Percentiles rank a stretch among this genome's conserved stretches.
Evolutionary conservation across 2,329 filamentous ascomycete genomes (phyloP).

Genomic region (Verticillium longisporum): DNA sequence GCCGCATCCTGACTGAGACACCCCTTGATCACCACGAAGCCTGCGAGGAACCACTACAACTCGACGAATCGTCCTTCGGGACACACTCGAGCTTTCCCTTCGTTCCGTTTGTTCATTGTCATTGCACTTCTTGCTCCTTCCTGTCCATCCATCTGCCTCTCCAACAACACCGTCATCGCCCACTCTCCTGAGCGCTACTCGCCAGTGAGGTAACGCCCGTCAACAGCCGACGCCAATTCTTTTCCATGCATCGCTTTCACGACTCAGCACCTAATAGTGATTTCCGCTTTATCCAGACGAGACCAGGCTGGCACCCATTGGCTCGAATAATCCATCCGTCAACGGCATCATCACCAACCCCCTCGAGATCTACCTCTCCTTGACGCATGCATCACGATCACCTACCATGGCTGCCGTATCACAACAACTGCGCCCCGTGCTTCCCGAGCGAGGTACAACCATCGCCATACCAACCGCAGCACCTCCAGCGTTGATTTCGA

Average conservation of each 20-base stretch:
- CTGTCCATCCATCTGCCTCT: neutral
- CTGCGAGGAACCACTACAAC: neutral
- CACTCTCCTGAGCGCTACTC: neutral
- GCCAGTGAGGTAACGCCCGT: neutral
- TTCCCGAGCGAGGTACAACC: conserved; percentile 4
- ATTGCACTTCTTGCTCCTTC: neutral
- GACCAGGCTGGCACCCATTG: neutral
- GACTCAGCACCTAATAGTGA: neutral
- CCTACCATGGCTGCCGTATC: neutral
- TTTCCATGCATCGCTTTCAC: neutral
- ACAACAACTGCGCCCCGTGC: conserved; percentile 5
- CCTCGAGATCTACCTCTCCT: neutral
- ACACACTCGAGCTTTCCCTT: neutral
- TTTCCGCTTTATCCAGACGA: neutral
- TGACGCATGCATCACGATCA: neutral
- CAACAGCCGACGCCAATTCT: neutral
- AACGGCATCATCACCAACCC: neutral
- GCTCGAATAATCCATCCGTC: neutral
- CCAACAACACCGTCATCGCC: neutral
- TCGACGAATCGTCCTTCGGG: neutral
- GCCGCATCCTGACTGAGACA: neutral
- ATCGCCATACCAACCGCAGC: conserved; percentile 16
- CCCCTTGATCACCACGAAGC: neutral
- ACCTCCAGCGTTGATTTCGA: conserved; percentile 8
- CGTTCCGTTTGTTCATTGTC: neutral